Base-by-base conservation (phyloP, 352 stramenopile genomes). In the Phytophthora ohioensis region DNA sequence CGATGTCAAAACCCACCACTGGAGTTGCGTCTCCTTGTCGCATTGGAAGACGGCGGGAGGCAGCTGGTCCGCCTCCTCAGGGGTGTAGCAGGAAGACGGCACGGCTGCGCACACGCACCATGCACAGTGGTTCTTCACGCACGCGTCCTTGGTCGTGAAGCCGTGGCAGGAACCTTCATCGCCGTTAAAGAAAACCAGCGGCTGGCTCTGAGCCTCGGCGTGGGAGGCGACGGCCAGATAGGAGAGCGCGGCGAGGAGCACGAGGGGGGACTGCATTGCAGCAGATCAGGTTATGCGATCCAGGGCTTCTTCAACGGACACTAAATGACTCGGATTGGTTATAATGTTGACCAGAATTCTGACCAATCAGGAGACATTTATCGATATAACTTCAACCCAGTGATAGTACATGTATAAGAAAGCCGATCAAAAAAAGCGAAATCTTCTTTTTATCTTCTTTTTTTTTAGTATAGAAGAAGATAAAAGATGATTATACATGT, bases 71-170 rank as follows among this genome's bases (percentile, higher is more conserved):
- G 88, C 85, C 63, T 95, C 88, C 13, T 90, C 76, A 15, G 77
- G 51, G 27, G 77, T 90, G 80, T 93, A 93, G 70, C 88, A 95
- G 39, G 82, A 83, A 34, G 88, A 93, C n/a, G 81, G 84, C 45
- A 95, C 88, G n/a, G 88, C 88, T 10, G 82, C 85, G 38, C 81
- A 92, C 65, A 83, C 67, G 72, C 87, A 95, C 87, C 87, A 95
- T 43, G 75, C 79, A 72, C 87, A 95, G 58, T 91, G 78, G 45
- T 69, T 79, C 34, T 71, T 34, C 10, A 92, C 31, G 36, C 87
- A 95, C 66, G 52, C 53, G 30, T 87, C 76, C 56, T 91, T 75
- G 32, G 67, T 62, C 49, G 74, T 76, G 64, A 83, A 71, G 30
- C 69, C 63, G 64, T 93, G 85, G 71, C 87, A 95, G 12, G 87